Base-by-base conservation (phyloP, 495 filamentous ascomycete species). In the Trichoderma reesei region DNA sequence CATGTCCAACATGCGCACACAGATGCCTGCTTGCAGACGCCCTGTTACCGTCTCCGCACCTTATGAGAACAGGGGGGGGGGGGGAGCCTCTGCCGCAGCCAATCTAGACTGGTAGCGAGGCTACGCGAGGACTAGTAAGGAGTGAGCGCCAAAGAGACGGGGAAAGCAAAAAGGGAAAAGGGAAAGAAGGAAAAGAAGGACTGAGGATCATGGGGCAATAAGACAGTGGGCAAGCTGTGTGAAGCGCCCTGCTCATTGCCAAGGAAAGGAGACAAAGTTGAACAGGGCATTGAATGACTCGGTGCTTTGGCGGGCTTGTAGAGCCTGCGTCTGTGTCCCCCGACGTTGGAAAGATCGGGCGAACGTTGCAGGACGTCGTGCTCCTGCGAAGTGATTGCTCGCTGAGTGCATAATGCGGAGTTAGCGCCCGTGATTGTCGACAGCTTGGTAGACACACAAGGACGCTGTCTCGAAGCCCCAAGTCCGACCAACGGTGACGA, bases 351-450 rank as follows among this genome's bases (percentile, higher is more conserved):
- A 56, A 56, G 51, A 56, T 56, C 51, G 34, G 51, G 34, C 51
- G 20, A 56, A 56, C 51, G 18, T 34, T 34, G 51, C 26, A 56
- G 51, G 51, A 56, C 20, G 51, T 20, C 20, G 44, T 48, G 10
- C 37, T 39, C n/a, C n/a, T n/a, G n/a, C n/a, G n/a, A n/a, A 44
- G 41, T 11, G 41, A 14, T 11, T 44, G n/a, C 41, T 14, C 13
- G n/a, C 46, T 33, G 51, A 9, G 34, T 56, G 51, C 51, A 34
- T 56, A 56, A 56, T 34, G 51, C 51, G 51, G 51, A 56, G 51
- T 56, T 34, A 31, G 51, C 26, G 5, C 26, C 31, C 51, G 26
- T 56, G 16, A 54, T 54, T 6, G 14, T 56, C 10, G 11, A 31
- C 16, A 56, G 20, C 26, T n/a, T n/a, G 6, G 42, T 10, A 39